Conservation (phyloP, 1,284 basidiomycete species). For the Marasmius tenuissimus region DNA sequence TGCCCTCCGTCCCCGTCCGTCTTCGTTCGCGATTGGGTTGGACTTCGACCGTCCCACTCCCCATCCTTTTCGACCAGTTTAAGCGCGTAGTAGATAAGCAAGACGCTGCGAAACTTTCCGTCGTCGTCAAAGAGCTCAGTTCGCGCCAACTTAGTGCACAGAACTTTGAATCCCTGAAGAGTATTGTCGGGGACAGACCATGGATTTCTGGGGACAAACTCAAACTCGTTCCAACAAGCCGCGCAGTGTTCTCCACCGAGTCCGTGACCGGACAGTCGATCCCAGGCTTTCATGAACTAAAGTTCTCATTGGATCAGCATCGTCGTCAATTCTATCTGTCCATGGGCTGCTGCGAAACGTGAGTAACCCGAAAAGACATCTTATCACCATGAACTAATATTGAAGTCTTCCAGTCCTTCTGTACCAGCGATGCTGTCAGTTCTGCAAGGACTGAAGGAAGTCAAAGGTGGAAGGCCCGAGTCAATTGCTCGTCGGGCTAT, state of each 20-base stretch:
- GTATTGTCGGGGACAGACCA: conserved; percentile 15
- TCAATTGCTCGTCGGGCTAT: neutral
- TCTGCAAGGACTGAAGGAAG: neutral
- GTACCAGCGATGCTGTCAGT: neutral
- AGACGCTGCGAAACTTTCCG: conserved; percentile 6
- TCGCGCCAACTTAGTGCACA: conserved; percentile 20
- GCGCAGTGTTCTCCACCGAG: conserved; percentile 26
- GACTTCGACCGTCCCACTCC: conserved; percentile 28
- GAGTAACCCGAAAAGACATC: conserved; percentile 1
- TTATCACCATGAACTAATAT: neutral
- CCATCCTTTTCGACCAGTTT: conserved; percentile 30
- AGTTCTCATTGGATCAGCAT: conserved; percentile 29
- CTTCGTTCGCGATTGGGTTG: conserved; percentile 30
- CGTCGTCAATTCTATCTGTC: conserved; percentile 22
- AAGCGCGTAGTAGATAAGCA: conserved; percentile 17
- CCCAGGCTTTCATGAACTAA: neutral
- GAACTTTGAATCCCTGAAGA: conserved; percentile 19
- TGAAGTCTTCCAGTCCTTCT: neutral
- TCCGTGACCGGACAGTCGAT: neutral
- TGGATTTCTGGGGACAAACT: conserved; percentile 34
- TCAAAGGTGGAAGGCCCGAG: neutral
- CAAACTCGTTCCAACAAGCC: conserved; percentile 11
- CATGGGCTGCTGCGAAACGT: conserved; percentile 39
- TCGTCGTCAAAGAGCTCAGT: conserved; percentile 32
- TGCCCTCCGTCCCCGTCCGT: conserved; percentile 21